Percentiles rank a stretch among this genome's conserved stretches.
These are phyloP conservation scores for Botrytis porri DNA, from an alignment of 2,329 filamentous ascomycete species.

Conservation along the genomic window DNA sequence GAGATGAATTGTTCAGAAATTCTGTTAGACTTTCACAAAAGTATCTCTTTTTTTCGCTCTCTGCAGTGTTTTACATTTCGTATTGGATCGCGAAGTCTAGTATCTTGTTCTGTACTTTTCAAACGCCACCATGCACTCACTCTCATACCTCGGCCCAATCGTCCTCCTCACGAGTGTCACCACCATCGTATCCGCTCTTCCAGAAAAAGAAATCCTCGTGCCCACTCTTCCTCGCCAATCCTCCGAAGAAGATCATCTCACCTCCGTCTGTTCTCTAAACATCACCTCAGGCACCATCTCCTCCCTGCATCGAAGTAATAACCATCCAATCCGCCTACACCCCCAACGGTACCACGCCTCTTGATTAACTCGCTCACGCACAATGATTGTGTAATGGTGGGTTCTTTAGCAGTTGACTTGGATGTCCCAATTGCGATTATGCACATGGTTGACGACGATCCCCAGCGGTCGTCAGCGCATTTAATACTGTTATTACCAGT, in stretches of 20 bases:
- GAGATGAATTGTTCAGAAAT: not conserved
- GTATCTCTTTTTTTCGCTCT: not conserved
- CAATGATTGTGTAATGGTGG: slow-evolving; percentile 45
- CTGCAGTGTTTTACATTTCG: not conserved
- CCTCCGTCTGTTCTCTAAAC: slow-evolving; percentile 26
- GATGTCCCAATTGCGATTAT: slow-evolving; percentile 44
- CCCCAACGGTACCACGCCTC: slow-evolving; percentile 38
- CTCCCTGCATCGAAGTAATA: slow-evolving; percentile 40
- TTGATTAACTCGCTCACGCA: slow-evolving; percentile 36
- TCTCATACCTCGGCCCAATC: not conserved
- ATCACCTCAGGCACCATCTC: slow-evolving; percentile 31
- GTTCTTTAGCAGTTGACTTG: slow-evolving; percentile 45
- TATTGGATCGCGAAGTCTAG: not conserved
- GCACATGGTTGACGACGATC: slow-evolving; percentile 44
- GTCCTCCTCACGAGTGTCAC: not conserved
- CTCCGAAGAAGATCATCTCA: slow-evolving; percentile 21
- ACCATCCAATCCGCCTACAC: slow-evolving; percentile 39
- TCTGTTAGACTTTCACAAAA: not conserved
- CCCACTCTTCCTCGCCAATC: slow-evolving; percentile 19
- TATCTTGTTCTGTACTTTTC: not conserved
- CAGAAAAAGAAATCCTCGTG: not conserved
- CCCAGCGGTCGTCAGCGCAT: slow-evolving; percentile 39
- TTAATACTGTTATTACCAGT: slow-evolving; percentile 38
- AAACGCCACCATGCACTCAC: not conserved
- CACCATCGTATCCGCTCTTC: not conserved